Conservation (phyloP, 2,329 filamentous ascomycete genomes). For the Sphaerulina musiva region DNA sequence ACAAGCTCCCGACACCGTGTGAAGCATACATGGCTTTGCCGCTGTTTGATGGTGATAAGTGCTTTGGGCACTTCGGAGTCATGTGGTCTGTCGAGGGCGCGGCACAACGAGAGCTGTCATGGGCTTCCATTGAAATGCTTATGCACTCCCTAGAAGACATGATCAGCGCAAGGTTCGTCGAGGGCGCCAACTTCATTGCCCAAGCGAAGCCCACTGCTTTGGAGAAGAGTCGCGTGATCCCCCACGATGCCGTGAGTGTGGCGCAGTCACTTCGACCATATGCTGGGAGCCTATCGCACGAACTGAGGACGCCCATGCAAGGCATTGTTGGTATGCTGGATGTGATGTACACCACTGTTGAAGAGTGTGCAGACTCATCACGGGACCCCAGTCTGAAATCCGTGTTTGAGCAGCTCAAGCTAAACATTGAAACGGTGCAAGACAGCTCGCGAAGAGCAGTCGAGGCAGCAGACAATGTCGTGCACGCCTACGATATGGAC, state of each 20-base stretch:
- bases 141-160: constrained; percentile 63
- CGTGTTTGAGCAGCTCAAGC: constrained; percentile 57
- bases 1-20: constrained; percentile 53
- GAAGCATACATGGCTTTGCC: constrained; percentile 64
- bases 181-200: constrained; percentile 45
- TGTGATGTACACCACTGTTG: constrained; percentile 66
- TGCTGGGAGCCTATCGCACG: constrained; percentile 65
- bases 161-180: constrained; percentile 52
- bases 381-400: constrained; percentile 45
- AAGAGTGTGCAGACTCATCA: constrained; percentile 56
- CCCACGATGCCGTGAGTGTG: constrained; percentile 51
- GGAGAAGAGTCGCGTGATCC: constrained; percentile 43
- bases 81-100: constrained; percentile 63
- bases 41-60: constrained; percentile 58
- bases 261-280: constrained; percentile 64
- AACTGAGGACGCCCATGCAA: constrained; percentile 67
- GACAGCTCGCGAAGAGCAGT: constrained; percentile 66
- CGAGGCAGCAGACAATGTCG: constrained; percentile 68
- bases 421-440: constrained; percentile 66
- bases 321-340: constrained; percentile 70
- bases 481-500: constrained; percentile 68
- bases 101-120: constrained; percentile 50
- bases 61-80: constrained; percentile 63
- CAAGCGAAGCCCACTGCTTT: constrained; percentile 15
- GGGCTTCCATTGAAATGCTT: constrained; percentile 62